phyloP scores from a whole-genome alignment of 805 yeast genomes.

The Teunomyces gatunensis region DNA sequence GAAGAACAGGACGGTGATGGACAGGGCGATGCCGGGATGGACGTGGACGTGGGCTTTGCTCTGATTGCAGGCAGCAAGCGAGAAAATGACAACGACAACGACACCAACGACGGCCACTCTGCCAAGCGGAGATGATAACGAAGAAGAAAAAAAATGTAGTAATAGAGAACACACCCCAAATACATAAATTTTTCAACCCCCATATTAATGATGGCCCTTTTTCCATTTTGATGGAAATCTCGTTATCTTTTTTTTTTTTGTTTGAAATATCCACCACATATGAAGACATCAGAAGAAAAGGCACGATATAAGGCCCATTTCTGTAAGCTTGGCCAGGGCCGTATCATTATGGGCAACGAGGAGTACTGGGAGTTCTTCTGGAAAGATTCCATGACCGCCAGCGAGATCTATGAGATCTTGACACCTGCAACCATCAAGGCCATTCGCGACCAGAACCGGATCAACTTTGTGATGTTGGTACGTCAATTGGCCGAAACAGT shows the following conservation, averaged over 20 bases:
- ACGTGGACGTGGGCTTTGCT: conserved; percentile 39
- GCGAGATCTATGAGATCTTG: conserved; percentile 58
- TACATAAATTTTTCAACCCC: no score
- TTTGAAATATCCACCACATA: conserved; percentile 19
- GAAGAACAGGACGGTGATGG: conserved; percentile 18
- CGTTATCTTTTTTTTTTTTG: background rate
- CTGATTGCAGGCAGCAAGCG: conserved; percentile 34
- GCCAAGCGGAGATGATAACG: background rate
- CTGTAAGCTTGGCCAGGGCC: conserved; percentile 51
- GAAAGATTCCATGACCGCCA: conserved; percentile 44
- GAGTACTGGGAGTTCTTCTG: conserved; percentile 33
- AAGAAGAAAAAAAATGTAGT: background rate
- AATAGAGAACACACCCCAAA: background rate
- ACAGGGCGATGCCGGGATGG: conserved; percentile 36
- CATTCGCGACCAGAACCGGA: conserved; percentile 55
- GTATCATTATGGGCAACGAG: conserved; percentile 26
- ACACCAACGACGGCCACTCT: background rate
- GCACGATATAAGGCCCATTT: conserved; percentile 59
- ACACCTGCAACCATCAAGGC: conserved; percentile 56
- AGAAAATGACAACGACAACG: background rate
- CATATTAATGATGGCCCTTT: background rate
- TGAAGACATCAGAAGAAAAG: conserved; percentile 78
- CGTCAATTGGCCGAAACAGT: conserved; percentile 14
- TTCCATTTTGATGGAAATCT: background rate
- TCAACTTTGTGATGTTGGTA: conserved; percentile 57